Base-by-base conservation (phyloP, 78 protist genomes). In the Dictyostelium firmibasis region DNA sequence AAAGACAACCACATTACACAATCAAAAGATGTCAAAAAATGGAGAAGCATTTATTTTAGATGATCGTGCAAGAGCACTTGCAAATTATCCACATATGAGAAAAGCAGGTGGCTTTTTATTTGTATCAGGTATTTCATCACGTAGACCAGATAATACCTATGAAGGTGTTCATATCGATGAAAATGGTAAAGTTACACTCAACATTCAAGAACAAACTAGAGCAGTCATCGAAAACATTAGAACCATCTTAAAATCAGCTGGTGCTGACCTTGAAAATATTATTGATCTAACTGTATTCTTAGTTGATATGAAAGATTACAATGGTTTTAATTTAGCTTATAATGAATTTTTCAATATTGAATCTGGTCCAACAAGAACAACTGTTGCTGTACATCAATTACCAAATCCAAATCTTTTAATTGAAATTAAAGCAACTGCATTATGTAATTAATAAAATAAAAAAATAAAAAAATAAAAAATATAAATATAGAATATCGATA, bases 51-150 rank as follows among this genome's bases (percentile, higher is more conserved):
- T 33, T 81, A 81, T 91, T 25, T 36, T 96, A 50, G 91, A 88
- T 86, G 96, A 92, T 74, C 85, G 94, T 53, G 97, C 97, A 16
- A 81, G 85, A 41, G 97, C 95, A 64, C 20, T 88, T 3, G 97
- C 97, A 27, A 91, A 96, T 75, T 96, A 96, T 67, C 97, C 97
- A 43, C 97, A 96, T n/a, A 91, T 91, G 95, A 83, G 97, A 62
- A 83, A 81, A 29, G 97, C 94, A 11, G 83, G 83, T 74, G 96
- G 82, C 0, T 84, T 96, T 75, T 67, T 96, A n/a, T 96, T 87
- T 82, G 97, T 96, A 7, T 86, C 95, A 35, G 97, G 97, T 38
- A 96, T 96, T 36, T 92, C 96, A 35, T 96, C 97, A 35, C 84
- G 97, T 31, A 93, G 97, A 83, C 97, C 92, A 36, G 97, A 96